Base-by-base conservation (phyloP, 176 grass and related monocot genomes). In the Themeda triandra region DNA sequence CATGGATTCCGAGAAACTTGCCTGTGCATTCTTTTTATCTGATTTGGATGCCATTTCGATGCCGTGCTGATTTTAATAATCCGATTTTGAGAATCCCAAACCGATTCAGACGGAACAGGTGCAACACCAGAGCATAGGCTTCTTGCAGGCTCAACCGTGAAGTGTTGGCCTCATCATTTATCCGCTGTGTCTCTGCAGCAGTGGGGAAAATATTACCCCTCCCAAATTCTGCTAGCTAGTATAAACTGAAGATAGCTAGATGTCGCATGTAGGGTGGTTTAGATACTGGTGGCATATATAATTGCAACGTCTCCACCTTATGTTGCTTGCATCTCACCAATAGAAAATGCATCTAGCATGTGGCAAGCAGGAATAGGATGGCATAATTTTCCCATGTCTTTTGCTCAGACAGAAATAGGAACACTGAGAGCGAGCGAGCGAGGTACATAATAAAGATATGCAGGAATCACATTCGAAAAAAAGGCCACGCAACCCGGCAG, bases 191-290 rank as follows among this genome's bases (percentile, higher is more conserved):
- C 69, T 45, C 3, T 58, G 78, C 10, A 46, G 45, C 35, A 14
- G 69, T 23, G 79, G 83, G 78, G 79, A 78, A 2, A 21, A 86
- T 65, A 37, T 33, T 71, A 66, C 45, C 53, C 41, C n/a, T n/a
- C n/a, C n/a, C n/a, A n/a, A n/a, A n/a, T n/a, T 65, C 29, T 8
- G 66, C n/a, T n/a, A n/a, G n/a, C n/a, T n/a, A n/a, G n/a, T 28
- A 72, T 64, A 68, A 41, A 25, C 31, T 2, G 7, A 58, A 6
- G 33, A 8, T n/a, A n/a, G n/a, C n/a, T 21, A 73, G 65, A 86
- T 66, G 71, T 71, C 29, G 66, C n/a, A n/a, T n/a, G n/a, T n/a
- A n/a, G n/a, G n/a, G n/a, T n/a, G n/a, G 88, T 46, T 90, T 35
- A 24, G 83, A 78, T 73, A 72, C 31, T 10, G 65, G 66, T n/a